These are phyloP conservation scores for Phialophora tarda DNA, from an alignment of 2,329 filamentous ascomycete genomes.

Conservation along the genomic window DNA sequence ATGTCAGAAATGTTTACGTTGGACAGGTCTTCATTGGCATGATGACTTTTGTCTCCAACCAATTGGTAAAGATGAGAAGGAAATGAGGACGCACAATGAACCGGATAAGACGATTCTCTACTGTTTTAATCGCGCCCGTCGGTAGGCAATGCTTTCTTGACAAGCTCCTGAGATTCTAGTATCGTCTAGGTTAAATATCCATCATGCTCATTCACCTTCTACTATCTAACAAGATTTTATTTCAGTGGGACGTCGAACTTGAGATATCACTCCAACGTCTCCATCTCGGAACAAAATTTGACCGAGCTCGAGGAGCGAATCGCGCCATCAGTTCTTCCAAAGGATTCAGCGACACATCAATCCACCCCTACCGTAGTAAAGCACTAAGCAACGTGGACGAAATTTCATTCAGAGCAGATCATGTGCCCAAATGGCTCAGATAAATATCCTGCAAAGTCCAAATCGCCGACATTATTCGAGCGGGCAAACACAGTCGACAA, in stretches of 20 bases:
- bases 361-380: not conserved
- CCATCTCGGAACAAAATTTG: constrained; percentile 6
- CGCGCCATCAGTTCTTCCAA: not conserved
- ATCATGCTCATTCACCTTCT: not conserved
- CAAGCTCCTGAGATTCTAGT: not conserved
- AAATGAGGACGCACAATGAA: not conserved
- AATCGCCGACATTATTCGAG: not conserved
- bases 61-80: not conserved
- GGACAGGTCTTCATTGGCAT: not conserved
- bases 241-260: not conserved
- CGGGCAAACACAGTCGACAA: not conserved
- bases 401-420: not conserved
- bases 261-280: constrained; percentile 1
- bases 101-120: not conserved
- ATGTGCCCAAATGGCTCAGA: not conserved
- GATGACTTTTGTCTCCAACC: not conserved
- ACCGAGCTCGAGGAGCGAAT: not conserved
- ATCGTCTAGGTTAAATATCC: not conserved
- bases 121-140: not conserved
- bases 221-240: not conserved
- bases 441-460: not conserved
- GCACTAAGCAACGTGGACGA: not conserved
- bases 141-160: not conserved
- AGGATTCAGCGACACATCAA: not conserved
- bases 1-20: not conserved